Conservation (phyloP, 805 yeast genomes). For the Metschnikowia continentalis region DNA sequence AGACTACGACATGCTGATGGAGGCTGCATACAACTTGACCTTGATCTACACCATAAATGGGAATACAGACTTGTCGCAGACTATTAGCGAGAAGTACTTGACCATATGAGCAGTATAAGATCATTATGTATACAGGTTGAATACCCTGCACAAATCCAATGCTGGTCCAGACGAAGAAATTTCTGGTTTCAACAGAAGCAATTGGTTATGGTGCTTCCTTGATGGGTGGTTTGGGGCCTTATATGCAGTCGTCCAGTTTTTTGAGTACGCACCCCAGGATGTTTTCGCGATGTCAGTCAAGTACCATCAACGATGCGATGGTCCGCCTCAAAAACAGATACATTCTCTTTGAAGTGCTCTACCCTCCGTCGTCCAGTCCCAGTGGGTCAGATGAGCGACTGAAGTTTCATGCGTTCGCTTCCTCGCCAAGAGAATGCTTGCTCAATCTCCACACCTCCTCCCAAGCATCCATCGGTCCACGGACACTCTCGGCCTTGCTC, state of each 20-base stretch:
- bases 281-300: slow-evolving; percentile 2
- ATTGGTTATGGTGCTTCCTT: too few relatives aligned
- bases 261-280: background rate
- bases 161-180: too few relatives aligned
- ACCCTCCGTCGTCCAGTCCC: slow-evolving; percentile 44
- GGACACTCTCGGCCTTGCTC: slow-evolving; percentile 49
- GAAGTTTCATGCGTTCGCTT: slow-evolving; percentile 21
- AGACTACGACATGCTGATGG: slow-evolving; percentile 57
- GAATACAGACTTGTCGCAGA: slow-evolving; percentile 59
- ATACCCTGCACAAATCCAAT: too few relatives aligned
- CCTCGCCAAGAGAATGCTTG: slow-evolving; percentile 35
- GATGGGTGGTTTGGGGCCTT: too few relatives aligned
- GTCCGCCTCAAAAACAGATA: slow-evolving; percentile 86
- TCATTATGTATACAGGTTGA: too few relatives aligned
- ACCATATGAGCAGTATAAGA: slow-evolving; percentile 25
- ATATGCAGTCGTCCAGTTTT: too few relatives aligned
- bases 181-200: too few relatives aligned
- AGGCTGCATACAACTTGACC: slow-evolving; percentile 82
- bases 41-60: slow-evolving; percentile 75
- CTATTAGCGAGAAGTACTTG: slow-evolving; percentile 62
- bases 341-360: slow-evolving; percentile 71
- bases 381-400: slow-evolving; percentile 10
- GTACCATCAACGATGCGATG: slow-evolving; percentile 43
- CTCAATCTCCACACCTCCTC: slow-evolving; percentile 50
- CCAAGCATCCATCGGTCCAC: slow-evolving; percentile 44